Base-by-base conservation (phyloP, 2,329 filamentous ascomycete genomes). In the Trichocomaceae sp. region DNA sequence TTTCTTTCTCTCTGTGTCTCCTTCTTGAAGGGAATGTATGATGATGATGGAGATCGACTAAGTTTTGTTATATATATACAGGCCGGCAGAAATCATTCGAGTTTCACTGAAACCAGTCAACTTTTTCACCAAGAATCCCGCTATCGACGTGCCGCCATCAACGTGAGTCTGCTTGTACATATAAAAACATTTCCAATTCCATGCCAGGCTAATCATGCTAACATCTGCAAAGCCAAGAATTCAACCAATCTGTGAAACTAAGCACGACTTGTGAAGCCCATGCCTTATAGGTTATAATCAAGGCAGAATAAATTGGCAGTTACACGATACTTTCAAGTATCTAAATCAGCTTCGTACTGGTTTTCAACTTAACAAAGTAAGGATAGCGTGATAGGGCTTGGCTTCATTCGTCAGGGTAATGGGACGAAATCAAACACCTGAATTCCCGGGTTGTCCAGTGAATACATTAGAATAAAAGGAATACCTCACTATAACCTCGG, bases 61-160 rank as follows among this genome's bases (percentile, higher is more conserved):
- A 45, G 15, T 20, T 17, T 26, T 26, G 15, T 20, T 17, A 4
- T 26, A 26, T 26, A 26, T 22, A 15, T 26, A 22, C 19, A 45
- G 42, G 42, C 42, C 42, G 8, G 42, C 23, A 19, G 42, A 45
- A 19, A 63, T 60, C 44, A 61, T 63, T 57, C 41, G 35, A 17
- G 60, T 63, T 4, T 58, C 55, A 7, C 44, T 63, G 31, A 63
- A 63, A 41, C 61, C 61, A 13, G 60, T 61, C 47, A 62, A 63
- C 39, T 63, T 63, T 56, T 63, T 63, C 50, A 58, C 52, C n/a
- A 44, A 51, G n/a, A 63, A 63, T 52, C 61, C 61, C 3, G 59
- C 56, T 15, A 56, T 61, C 12, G 61, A 63, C 54, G 59, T 63
- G 19, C 57, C 58, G 17, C 42, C 42, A 22, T 45, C 42, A 23